Evolutionary conservation across 306 rosid species (phyloP), one percentile per base, ranked within the genome.

Genomic region (Trifolium subterraneum): DNA sequence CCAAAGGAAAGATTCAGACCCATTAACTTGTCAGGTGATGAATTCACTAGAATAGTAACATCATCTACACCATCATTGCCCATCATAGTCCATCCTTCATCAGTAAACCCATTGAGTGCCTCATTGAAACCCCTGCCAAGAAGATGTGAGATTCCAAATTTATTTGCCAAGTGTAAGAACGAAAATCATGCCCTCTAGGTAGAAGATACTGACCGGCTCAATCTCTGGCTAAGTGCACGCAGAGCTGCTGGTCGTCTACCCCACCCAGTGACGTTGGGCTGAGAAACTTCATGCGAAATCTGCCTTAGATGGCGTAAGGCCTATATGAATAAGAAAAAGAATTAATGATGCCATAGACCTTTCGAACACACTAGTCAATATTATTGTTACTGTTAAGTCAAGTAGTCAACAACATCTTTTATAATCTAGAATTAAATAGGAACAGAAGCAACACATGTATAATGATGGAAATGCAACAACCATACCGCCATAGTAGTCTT

Each of bases 401-500:
- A 56, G 31, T 27, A 66, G 59, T 33, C 13, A 20, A 55, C 6
- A 48, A 70, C 62, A 70, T 35, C 41, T 42, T 45, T 22, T 59
- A 29, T 2, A 77, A 77, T 58, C 29, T 13, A 15, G 7, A 77
- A 10, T 58, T 33, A 33, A 20, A 59, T 59, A 22, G 66, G 66
- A 54, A 48, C 9, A 74, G 16, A 63, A 27, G 27, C 75, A 77
- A 71, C 27, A 59, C 22, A 45, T 11, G 45, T 35, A 22, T 23
- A 39, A 2, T 12, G 61, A 5, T 79, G 65, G 63, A 62, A 39
- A 68, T 59, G 47, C 12, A 61, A 70, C 14, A 66, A 39, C 72
- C 94, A 85, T 85, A 93, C 97, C 80, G 98, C 92, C 96, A 93
- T 93, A 41, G 98, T 91, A 64, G 91, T 93, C 85, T 91, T 93